Evolutionary conservation across 768 basidiomycete genomes (phyloP), one percentile per base, ranked within the genome.

Genomic region (Auriscalpium microsporum): DNA sequence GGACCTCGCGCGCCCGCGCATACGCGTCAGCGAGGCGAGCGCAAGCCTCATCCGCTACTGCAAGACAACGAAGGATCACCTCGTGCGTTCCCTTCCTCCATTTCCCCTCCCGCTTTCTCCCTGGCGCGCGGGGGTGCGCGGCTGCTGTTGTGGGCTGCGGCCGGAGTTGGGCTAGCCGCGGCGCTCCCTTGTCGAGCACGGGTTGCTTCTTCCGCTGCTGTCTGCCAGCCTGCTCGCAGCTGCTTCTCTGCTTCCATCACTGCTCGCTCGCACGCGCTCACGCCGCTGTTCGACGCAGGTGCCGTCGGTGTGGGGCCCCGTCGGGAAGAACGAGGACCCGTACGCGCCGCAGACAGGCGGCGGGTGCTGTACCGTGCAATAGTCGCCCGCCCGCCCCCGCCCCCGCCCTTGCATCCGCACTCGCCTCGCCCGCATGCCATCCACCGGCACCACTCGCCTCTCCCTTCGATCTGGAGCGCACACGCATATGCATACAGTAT

Each of bases 231-330:
- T 21, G 13, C 21, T 48, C 46, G 14, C 21, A 3, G 21, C 42
- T 5, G 42, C 42, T 44, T 44, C 19, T 4, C 42, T 19, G 42
- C 42, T 19, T 16, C 42, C 14, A 44, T 44, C 2, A 19, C 42
- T 56, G 9, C 34, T 37, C n/a, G 50, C 50, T 17, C 50, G 36
- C 38, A 51, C 19, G 28, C 17, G 36, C 17, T 33, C 28, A 21
- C 50, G 56, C 45, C 50, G 4, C 55, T 37, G 52, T 28, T 63
- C 19, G 28, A 7, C 7, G 28, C 64, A 94, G 88, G 87, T 95
- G 48, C 94, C 94, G 23, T 93, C 90, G 21, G 91, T 99, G 1
- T 99, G 96, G 96, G 96, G 96, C 9, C 86, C 90, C 19, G 85
- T 95, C 16, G 84, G 83, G 59, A 90, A 88, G 66, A 83, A 83